phyloP scores from a whole-genome alignment of 176 grass and related monocot genomes.

The Typha latifolia region DNA sequence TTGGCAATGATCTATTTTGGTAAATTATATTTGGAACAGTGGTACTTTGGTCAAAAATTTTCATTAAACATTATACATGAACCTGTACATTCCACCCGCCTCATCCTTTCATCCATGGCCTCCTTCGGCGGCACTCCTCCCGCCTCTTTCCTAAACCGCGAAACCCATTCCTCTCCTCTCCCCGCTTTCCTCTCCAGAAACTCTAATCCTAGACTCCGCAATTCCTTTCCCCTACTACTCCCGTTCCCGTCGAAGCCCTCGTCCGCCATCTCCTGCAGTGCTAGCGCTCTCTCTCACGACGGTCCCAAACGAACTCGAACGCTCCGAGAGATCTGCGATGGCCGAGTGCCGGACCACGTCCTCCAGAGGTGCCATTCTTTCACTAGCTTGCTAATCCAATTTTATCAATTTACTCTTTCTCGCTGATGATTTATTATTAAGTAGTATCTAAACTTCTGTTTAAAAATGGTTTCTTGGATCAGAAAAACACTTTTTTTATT shows the following conservation, averaged over 20 bases:
- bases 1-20: too few relatives aligned
- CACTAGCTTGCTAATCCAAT: too few relatives aligned
- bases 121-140: background rate
- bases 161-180: background rate
- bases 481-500: too few relatives aligned
- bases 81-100: too few relatives aligned
- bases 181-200: background rate
- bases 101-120: background rate
- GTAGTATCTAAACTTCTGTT: too few relatives aligned
- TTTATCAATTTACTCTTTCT: too few relatives aligned
- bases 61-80: too few relatives aligned
- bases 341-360: conserved; percentile 56
- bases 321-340: conserved; percentile 57
- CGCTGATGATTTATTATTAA: too few relatives aligned
- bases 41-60: too few relatives aligned
- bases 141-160: background rate
- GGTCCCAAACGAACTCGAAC: conserved; percentile 6
- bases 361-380: conserved; percentile 36
- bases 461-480: too few relatives aligned
- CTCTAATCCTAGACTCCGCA: background rate
- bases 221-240: background rate
- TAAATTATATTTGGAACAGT: too few relatives aligned
- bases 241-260: background rate
- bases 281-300: background rate
- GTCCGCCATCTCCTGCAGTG: background rate